These are phyloP conservation scores for Didymella keratinophila DNA, from an alignment of 2,329 filamentous ascomycete species.

Conservation along the genomic window DNA sequence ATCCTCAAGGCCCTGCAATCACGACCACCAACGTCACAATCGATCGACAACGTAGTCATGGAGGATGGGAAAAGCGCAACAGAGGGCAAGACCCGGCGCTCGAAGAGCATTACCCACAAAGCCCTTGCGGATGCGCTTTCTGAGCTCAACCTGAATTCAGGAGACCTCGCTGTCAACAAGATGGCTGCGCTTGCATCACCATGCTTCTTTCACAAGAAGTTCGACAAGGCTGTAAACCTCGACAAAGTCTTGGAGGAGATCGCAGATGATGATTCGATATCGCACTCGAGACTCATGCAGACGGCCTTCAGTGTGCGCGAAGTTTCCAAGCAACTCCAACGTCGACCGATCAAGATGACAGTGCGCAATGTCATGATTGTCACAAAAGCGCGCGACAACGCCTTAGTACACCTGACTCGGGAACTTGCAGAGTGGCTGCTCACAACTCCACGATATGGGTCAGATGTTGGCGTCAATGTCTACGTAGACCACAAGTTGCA, in stretches of 20 bases:
- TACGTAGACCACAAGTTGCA: slow-evolving; percentile 97
- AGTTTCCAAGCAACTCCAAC: slow-evolving; percentile 93
- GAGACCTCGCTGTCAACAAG: slow-evolving; percentile 50
- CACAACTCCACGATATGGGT: slow-evolving; percentile 86
- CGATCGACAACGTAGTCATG: slow-evolving; percentile 69
- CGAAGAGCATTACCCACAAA: slow-evolving; percentile 53
- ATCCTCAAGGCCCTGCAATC: slow-evolving; percentile 84
- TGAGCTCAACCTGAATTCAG: slow-evolving; percentile 58
- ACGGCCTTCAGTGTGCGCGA: slow-evolving; percentile 95
- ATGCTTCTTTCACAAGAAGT: slow-evolving; percentile 97
- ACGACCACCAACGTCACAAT: slow-evolving; percentile 61
- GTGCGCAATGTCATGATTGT: slow-evolving; percentile 98
- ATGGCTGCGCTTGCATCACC: slow-evolving; percentile 83
- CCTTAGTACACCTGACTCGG: slow-evolving; percentile 85
- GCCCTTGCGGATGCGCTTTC: slow-evolving; percentile 68
- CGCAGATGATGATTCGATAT: slow-evolving; percentile 84
- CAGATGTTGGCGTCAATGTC: slow-evolving; percentile 89
- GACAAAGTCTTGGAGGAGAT: slow-evolving; percentile 96
- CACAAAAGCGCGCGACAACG: slow-evolving; percentile 95
- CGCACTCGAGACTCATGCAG: slow-evolving; percentile 91
- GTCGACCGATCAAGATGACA: slow-evolving; percentile 88
- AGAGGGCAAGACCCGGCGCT: slow-evolving; percentile 36
- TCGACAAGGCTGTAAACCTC: slow-evolving; percentile 95
- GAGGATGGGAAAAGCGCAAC: slow-evolving; percentile 49
- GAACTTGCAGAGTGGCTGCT: slow-evolving; percentile 90